Base-by-base conservation (phyloP, 768 basidiomycete genomes). In the Tylopilus felleus region DNA sequence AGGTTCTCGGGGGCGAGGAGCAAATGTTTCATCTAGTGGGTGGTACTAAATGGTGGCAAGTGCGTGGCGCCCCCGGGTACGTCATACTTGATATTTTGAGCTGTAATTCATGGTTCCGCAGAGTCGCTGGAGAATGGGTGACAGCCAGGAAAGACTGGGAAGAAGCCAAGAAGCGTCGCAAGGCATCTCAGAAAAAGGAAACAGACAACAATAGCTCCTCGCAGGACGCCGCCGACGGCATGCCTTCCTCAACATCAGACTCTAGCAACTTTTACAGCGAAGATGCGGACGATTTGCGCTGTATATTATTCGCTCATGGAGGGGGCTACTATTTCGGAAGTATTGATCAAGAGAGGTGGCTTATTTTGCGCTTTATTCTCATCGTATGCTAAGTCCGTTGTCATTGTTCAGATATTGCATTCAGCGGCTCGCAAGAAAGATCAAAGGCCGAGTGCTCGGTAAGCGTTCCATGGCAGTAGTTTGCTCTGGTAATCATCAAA, bases 11-110 rank as follows among this genome's bases (percentile, higher is more conserved):
- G 2, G 94, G 95, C n/a, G 86, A 89, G 62, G 81, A 88, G 38
- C 76, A 81, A 14, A 82, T 79, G 45, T 80, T 82, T 58, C 78
- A 78, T 38, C 66, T 92, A 28, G 85, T 93, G 4, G 96, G 96
- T 12, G 96, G 96, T 1, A 82, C 84, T 6, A 94, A 95, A 67
- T 98, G 96, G 94, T 98, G 96, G 96, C 95, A 97, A 71, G 93
- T 95, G 31, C 85, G 95, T 39, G 86, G 88, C 19, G 66, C 93
- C 43, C 73, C 81, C 49, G 94, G 93, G 93, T 83, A 74, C 66
- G 73, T 73, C 36, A 52, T 51, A 8, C 54, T 57, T 41, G 23
- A 33, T 14, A 28, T 53, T 53, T 52, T 53, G 47, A 35, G 25
- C n/a, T 51, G 47, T 67, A 60, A 59, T 52, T 51, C 38, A 49